Base-by-base conservation (phyloP, 2,329 filamentous ascomycete genomes). In the Parafenestella ontariensis region DNA sequence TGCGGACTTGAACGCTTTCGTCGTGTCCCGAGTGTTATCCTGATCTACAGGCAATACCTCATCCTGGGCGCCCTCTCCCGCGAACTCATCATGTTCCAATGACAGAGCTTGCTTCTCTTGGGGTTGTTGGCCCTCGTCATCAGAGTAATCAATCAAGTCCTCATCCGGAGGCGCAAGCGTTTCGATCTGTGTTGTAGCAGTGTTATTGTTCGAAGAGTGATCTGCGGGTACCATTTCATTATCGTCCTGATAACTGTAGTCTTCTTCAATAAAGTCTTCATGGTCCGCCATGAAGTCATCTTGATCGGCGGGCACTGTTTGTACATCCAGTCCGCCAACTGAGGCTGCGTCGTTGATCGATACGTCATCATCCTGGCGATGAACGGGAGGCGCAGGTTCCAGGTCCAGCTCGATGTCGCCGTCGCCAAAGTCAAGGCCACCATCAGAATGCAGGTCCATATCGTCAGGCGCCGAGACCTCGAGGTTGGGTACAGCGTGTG, bases 401-500 rank as follows among this genome's bases (percentile, higher is more conserved):
- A 55, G 82, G 61, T 86, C 85, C 56, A 88, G 78, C 61, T 88
- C 85, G 56, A 88, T 85, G 53, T 86, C 83, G 49, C 84, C 82
- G 50, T 85, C 82, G 46, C 78, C 78, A 48, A 83, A 80, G 39
- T 71, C 72, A 42, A 76, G 62, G 31, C 73, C 79, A 52, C 73
- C 66, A 21, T 81, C 78, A 37, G 82, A 78, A 65, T 83, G 77
- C 66, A 87, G 77, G 58, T 86, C 83, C 83, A 85, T 85, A 50
- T 79, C 79, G 45, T 78, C 77, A 49, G 76, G 72, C 3, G 72
- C 73, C 26, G 76, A 64, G 2, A 74, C 56, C 33, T 75, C 66
- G 36, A 76, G 58, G 37, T 59, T 56, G 34, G 64, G 58, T 36
- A 62, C 39, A 33, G 59, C 39, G 13, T 61, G 58, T 24, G 69